Conservation (phyloP, 2,329 filamentous ascomycete species). For the Neurospora sp. region DNA sequence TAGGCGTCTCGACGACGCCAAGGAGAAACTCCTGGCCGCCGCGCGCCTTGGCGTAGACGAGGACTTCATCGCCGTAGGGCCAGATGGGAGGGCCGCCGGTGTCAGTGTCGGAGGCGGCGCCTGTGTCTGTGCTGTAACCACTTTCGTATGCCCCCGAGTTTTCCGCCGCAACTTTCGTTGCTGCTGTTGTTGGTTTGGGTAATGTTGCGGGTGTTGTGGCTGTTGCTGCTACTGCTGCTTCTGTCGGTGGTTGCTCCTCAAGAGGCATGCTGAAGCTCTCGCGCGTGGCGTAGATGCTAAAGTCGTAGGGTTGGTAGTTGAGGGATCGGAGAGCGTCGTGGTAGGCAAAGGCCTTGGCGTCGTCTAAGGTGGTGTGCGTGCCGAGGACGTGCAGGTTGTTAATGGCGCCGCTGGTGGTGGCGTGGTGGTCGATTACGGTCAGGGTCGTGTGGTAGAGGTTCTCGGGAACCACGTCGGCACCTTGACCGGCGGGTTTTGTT, state of each 20-base stretch:
- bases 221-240: not conserved
- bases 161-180: not conserved
- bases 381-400: constrained; percentile 27
- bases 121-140: not conserved
- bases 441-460: constrained; percentile 27
- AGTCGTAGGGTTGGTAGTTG: constrained; percentile 28
- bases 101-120: not conserved
- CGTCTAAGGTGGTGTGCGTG: constrained; percentile 25
- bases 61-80: constrained; percentile 27
- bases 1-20: constrained; percentile 27
- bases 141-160: not conserved
- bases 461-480: constrained; percentile 17
- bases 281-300: constrained; percentile 23
- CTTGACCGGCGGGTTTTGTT: not conserved
- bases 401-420: constrained; percentile 18
- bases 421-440: constrained; percentile 25
- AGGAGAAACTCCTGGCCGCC: constrained; percentile 29
- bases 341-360: constrained; percentile 28
- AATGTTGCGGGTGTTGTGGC: not conserved
- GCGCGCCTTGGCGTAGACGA: constrained; percentile 27
- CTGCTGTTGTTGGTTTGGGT: not conserved
- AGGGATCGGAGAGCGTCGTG: constrained; percentile 21
- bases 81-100: constrained; percentile 15
- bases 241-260: not conserved
- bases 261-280: not conserved